Percentiles rank a stretch among this genome's conserved stretches.
Evolutionary conservation across 495 filamentous ascomycete species (phyloP).

Genomic region (Aspergillus asperescens): DNA sequence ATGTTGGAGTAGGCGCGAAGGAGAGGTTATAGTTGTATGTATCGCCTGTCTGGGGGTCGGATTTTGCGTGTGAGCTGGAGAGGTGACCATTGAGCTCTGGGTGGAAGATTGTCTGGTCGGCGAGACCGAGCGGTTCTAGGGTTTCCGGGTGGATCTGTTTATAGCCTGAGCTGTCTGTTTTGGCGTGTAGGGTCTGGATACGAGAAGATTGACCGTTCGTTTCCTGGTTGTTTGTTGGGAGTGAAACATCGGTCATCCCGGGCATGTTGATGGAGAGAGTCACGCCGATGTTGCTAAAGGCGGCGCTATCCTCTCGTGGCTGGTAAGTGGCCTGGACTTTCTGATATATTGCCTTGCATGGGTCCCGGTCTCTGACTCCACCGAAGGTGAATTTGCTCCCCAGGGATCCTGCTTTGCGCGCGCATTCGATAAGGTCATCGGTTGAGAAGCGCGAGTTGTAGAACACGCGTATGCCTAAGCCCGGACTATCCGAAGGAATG

Average conservation of each 20-base stretch:
- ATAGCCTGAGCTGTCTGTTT: conserved; percentile 50
- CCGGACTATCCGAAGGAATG: conserved; percentile 20
- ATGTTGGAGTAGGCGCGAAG: conserved; percentile 43
- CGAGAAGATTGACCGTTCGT: conserved; percentile 17
- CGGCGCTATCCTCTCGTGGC: conserved; percentile 10
- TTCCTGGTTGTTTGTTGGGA: conserved; percentile 16
- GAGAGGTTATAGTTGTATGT: conserved; percentile 73
- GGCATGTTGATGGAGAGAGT: conserved; percentile 56
- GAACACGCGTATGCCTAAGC: conserved; percentile 41
- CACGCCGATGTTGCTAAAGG: conserved; percentile 52
- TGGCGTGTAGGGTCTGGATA: conserved; percentile 49
- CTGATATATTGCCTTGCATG: conserved; percentile 61
- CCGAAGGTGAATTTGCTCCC: conserved; percentile 50
- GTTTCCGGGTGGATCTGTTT: conserved; percentile 63
- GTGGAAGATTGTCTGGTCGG: conserved; percentile 54
- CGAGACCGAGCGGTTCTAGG: conserved; percentile 60
- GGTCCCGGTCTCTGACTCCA: conserved; percentile 62
- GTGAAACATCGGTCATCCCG: conserved; percentile 28
- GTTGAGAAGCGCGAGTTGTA: conserved; percentile 67
- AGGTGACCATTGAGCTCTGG: conserved; percentile 59
- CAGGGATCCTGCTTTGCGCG: conserved; percentile 46
- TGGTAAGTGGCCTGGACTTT: conserved; percentile 57
- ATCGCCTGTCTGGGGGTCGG: conserved; percentile 66
- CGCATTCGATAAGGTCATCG: conserved; percentile 50
- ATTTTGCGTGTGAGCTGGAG: conserved; percentile 62